Percentiles rank a stretch among this genome's conserved stretches.
Evolutionary conservation across 1,284 basidiomycete species (phyloP).

Genomic region (Ceratobasidium sp.): DNA sequence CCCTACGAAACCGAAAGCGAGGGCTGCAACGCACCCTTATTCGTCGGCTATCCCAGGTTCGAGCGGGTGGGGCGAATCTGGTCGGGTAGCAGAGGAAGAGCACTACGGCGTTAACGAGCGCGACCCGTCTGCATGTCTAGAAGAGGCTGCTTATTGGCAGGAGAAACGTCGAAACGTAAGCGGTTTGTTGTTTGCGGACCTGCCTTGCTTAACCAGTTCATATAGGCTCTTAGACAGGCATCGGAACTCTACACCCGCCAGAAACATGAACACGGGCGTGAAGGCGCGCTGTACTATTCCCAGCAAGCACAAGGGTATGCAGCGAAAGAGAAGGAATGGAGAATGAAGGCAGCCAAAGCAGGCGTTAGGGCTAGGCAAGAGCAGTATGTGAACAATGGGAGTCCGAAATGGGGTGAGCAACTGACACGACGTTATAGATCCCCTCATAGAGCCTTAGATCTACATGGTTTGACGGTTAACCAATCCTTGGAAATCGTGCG

Average conservation of each 20-base stretch:
- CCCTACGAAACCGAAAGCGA: constrained; percentile 2
- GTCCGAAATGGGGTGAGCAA: not conserved
- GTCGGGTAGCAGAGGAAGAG: not conserved
- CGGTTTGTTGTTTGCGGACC: not conserved
- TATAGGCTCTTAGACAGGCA: constrained; percentile 27
- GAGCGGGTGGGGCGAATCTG: not conserved
- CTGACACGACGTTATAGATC: not conserved
- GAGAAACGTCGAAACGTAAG: constrained; percentile 20
- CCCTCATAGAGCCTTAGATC: constrained; percentile 33
- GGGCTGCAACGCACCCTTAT: not conserved
- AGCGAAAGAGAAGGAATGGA: constrained; percentile 36
- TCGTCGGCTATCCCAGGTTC: constrained; percentile 3
- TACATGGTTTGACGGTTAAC: constrained; percentile 37
- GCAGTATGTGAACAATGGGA: constrained; percentile 5
- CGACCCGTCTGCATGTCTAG: constrained; percentile 11
- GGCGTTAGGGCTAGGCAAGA: constrained; percentile 26
- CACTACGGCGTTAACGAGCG: not conserved
- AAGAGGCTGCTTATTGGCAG: constrained; percentile 32
- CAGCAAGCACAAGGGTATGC: constrained; percentile 31
- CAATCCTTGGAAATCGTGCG: constrained; percentile 36
- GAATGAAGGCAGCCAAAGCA: constrained; percentile 36
- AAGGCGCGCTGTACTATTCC: constrained; percentile 38
- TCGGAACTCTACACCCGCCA: constrained; percentile 23
- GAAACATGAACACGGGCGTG: constrained; percentile 33
- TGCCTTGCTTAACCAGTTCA: not conserved